A percentile compares a stretch with the other conserved stretches of the same genome.
These are phyloP conservation scores for Biscogniauxia marginata DNA, from an alignment of 2,329 filamentous ascomycete genomes.

Conservation along the genomic window DNA sequence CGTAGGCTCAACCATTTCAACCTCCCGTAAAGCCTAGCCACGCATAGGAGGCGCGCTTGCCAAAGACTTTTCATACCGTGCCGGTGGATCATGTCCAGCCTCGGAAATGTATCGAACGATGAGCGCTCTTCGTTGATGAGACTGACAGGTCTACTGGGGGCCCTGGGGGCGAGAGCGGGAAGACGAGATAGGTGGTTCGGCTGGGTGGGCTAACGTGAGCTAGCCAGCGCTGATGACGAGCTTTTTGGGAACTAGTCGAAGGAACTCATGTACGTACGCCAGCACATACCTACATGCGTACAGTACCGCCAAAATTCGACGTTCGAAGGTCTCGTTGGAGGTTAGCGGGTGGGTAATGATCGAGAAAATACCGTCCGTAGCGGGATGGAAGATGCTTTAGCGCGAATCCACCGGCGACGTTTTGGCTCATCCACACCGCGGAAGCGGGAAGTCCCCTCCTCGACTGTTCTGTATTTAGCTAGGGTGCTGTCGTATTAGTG, in stretches of 20 bases:
- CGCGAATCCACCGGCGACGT: conserved; percentile 16
- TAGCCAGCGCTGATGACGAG: neutral
- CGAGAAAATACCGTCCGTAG: conserved; percentile 13
- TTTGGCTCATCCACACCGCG: conserved; percentile 27
- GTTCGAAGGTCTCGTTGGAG: neutral
- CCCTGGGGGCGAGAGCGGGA: neutral
- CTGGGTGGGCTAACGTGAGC: neutral
- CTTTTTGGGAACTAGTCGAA: neutral
- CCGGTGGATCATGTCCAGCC: neutral
- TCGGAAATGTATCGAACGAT: neutral
- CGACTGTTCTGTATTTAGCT: conserved; percentile 10
- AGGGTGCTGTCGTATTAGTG: neutral
- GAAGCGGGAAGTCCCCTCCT: conserved; percentile 30
- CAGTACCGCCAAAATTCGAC: neutral
- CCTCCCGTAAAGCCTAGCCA: neutral
- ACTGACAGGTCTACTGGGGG: neutral
- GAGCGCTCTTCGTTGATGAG: neutral
- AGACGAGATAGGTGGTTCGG: neutral
- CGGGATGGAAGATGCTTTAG: conserved; percentile 20
- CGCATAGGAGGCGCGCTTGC: neutral
- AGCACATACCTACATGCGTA: conserved; percentile 6
- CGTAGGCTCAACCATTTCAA: neutral
- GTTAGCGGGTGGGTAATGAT: neutral
- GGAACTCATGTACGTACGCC: conserved; percentile 1
- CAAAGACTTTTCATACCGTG: neutral